phyloP scores from a whole-genome alignment of 148 eudicot species.

The Arbutus unedo region DNA sequence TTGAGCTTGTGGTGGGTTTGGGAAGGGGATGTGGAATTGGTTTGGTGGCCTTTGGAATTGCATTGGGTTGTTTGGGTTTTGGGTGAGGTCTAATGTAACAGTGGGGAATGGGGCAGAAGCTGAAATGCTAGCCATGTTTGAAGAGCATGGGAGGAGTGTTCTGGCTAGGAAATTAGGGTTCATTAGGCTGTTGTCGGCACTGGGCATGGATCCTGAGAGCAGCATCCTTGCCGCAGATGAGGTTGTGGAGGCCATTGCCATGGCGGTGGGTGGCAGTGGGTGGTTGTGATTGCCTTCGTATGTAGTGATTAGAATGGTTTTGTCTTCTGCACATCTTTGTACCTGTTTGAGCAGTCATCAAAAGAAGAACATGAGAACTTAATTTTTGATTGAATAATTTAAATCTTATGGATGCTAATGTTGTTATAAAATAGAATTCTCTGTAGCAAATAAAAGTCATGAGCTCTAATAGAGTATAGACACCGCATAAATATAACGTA shows the following conservation, averaged over 20 bases:
- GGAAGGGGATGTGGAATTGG: slow-evolving; percentile 27
- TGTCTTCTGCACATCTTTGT: slow-evolving; percentile 71
- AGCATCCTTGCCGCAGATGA: slow-evolving; percentile 62
- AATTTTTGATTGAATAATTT: background rate
- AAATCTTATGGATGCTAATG: background rate
- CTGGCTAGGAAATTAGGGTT: slow-evolving; percentile 44
- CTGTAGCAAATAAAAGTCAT: background rate
- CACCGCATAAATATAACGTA: too few species aligned
- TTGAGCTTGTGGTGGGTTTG: slow-evolving; percentile 11
- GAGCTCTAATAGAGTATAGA: too few species aligned
- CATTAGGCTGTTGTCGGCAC: slow-evolving; percentile 40
- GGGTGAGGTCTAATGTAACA: slow-evolving; percentile 54
- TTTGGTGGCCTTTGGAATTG: slow-evolving; percentile 25
- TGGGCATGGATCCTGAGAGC: slow-evolving; percentile 61
- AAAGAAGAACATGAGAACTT: background rate
- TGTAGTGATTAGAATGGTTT: slow-evolving; percentile 52
- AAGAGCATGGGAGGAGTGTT: slow-evolving; percentile 46
- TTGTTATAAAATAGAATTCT: too few species aligned
- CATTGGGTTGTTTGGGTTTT: slow-evolving; percentile 31
- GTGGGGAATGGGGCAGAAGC: slow-evolving; percentile 63
- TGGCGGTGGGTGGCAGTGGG: slow-evolving; percentile 64
- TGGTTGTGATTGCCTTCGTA: slow-evolving; percentile 72
- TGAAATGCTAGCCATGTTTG: slow-evolving; percentile 52
- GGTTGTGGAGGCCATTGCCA: slow-evolving; percentile 64
- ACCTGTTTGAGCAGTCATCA: slow-evolving; percentile 31